Conservation (phyloP, 2,329 filamentous ascomycete genomes). For the Didymellaceae sp. region DNA sequence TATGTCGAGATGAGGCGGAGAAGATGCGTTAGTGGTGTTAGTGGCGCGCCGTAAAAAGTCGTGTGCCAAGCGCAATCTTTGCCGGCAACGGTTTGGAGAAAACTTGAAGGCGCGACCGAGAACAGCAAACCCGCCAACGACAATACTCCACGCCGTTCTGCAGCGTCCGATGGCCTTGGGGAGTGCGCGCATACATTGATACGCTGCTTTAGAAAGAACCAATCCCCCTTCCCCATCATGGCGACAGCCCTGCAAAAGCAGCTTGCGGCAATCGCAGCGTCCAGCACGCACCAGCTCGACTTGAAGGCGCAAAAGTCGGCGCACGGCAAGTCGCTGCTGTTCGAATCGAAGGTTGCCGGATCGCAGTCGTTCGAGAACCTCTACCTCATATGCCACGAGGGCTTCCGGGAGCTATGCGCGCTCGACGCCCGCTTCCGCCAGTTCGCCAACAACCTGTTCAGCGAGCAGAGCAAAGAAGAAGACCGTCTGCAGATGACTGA, state of each 20-base stretch:
- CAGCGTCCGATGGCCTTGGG: constrained; percentile 35
- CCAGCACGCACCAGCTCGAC: constrained; percentile 88
- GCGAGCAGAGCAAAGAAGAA: constrained; percentile 87
- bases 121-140: constrained; percentile 23
- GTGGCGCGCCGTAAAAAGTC: constrained; percentile 9
- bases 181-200: not conserved
- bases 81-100: constrained; percentile 6
- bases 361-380: constrained; percentile 90
- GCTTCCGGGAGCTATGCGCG: constrained; percentile 88
- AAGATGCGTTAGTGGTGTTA: not conserved
- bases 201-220: not conserved
- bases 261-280: constrained; percentile 88
- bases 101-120: constrained; percentile 8
- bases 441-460: constrained; percentile 84
- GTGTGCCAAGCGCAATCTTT: not conserved
- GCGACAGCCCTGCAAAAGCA: constrained; percentile 85
- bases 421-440: constrained; percentile 79
- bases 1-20: constrained; percentile 1
- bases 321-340: constrained; percentile 94
- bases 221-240: constrained; percentile 59
- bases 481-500: constrained; percentile 85
- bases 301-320: constrained; percentile 90
- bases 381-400: constrained; percentile 84
- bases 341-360: constrained; percentile 82
- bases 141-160: constrained; percentile 22